These are phyloP conservation scores for Malus hybrid DNA, from an alignment of 331 rosid genomes.

Conservation along the genomic window DNA sequence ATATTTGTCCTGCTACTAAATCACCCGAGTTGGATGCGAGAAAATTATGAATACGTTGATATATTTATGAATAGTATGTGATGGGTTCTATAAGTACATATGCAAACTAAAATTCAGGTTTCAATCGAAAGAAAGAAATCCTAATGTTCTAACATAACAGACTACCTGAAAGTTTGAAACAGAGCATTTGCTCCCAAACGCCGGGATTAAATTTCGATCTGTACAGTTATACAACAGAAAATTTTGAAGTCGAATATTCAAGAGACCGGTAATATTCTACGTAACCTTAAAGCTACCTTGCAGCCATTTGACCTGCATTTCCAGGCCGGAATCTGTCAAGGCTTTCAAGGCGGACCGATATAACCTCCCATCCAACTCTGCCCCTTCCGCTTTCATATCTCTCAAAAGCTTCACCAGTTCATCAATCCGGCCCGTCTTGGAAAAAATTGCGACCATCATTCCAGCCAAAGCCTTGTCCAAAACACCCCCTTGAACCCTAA, in stretches of 20 bases:
- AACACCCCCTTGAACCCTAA: slow-evolving; percentile 48
- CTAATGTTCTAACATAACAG: neutral
- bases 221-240: neutral
- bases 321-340: slow-evolving; percentile 64
- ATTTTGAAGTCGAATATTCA: no score
- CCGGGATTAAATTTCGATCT: neutral
- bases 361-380: slow-evolving; percentile 50
- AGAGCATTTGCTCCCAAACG: neutral
- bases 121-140: neutral
- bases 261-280: neutral
- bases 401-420: slow-evolving; percentile 56
- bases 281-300: slow-evolving; percentile 30
- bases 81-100: neutral
- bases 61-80: no score
- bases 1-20: no score
- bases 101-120: neutral
- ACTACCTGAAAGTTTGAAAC: neutral
- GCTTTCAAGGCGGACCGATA: slow-evolving; percentile 59
- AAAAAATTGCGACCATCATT: slow-evolving; percentile 63
- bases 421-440: slow-evolving; percentile 40
- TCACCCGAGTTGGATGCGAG: no score
- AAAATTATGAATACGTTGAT: no score
- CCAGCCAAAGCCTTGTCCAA: slow-evolving; percentile 68
- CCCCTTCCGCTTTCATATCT: slow-evolving; percentile 62
- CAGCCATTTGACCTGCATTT: slow-evolving; percentile 51